phyloP scores from a whole-genome alignment of 805 yeast genomes.

The Candida awuae region DNA sequence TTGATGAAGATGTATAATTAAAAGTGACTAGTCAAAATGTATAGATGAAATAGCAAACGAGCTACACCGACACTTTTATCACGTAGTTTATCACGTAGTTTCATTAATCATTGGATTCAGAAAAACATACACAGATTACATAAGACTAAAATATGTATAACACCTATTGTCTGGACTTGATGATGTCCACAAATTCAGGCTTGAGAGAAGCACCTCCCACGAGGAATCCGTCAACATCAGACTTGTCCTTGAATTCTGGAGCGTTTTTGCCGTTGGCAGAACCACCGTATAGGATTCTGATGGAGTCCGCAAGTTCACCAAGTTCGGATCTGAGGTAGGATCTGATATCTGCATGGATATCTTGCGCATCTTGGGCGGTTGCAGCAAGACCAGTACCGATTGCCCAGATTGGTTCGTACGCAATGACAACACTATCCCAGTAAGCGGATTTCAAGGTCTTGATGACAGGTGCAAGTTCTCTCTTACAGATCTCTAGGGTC shows the following conservation, averaged over 20 bases:
- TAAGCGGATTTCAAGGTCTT: conserved; percentile 53
- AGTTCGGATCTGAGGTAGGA: conserved; percentile 67
- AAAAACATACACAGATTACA: too few relatives aligned
- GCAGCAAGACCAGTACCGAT: conserved; percentile 99
- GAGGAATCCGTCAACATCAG: conserved; percentile 95
- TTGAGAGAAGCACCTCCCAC: conserved; percentile 99
- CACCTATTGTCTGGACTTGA: conserved; percentile 78
- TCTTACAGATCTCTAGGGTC: conserved; percentile 79
- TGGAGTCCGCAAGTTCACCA: conserved; percentile 70
- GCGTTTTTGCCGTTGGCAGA: conserved; percentile 95
- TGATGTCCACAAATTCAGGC: conserved; percentile 94
- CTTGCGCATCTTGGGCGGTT: conserved; percentile 96
- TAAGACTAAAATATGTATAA: too few relatives aligned
- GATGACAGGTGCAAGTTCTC: conserved; percentile 85
- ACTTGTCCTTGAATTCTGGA: conserved; percentile 79
- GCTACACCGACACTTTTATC: too few relatives aligned
- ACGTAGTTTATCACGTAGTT: too few relatives aligned
- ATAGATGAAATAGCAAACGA: too few relatives aligned
- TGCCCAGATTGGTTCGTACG: conserved; percentile 99
- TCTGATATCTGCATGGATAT: conserved; percentile 85
- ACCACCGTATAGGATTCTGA: conserved; percentile 97
- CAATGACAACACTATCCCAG: conserved; percentile 90
- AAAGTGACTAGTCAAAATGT: too few relatives aligned
- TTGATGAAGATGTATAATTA: neutral
- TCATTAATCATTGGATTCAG: too few relatives aligned